Evolutionary conservation across 2,329 filamentous ascomycete species (phyloP), one percentile per base, ranked within the genome.

Genomic region (Pseudogymnoascus sp.): DNA sequence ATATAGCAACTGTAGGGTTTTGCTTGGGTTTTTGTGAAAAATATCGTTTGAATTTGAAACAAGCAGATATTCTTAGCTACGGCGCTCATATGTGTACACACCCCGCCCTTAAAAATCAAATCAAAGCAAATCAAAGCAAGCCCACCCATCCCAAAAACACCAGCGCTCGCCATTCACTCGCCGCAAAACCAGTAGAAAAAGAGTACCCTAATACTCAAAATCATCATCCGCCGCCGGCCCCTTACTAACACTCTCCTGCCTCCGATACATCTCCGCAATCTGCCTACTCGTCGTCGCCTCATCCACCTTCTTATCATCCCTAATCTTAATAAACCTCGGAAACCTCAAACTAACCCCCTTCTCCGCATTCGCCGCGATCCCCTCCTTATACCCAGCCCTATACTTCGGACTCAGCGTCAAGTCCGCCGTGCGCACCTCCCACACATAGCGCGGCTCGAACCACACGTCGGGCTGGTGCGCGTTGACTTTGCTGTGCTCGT

Each of bases 391-490:
- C 0, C 90, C 95, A n/a, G 95, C 95, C 77, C 93, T 92, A 78
- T 99, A 99, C 41, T 93, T 82, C 25, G 95, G 95, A 69, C 89
- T 93, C 21, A 99, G 83, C 1, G 95, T 98, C 71, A 99, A 77
- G 79, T 99, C 95, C 1, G 95, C 95, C 11, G 93, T 96, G 80
- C 93, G 96, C 70, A 99, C 93, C 77, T 99, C 95, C 95, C 95
- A 99, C 1, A 99, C 95, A 71, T 89, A 88, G 45, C 87, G 86
- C 13, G 95, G 91, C 80, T 99, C 95, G 74, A 99, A 95, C 95
- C 95, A 99, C 39, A 99, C 92, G 75, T 99, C 95, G 1, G 95
- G 95, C 75, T 99, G 95, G 74, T 98, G 92, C 77, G 96, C 93
- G 61, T 87, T 86, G 61, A 90, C 91, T 0, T 83, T 79, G 3